A percentile compares a stretch with the other conserved stretches of the same genome.
Evolutionary conservation across 2,329 filamentous ascomycete genomes (phyloP).

Genomic region (Helicocarpus griseus): DNA sequence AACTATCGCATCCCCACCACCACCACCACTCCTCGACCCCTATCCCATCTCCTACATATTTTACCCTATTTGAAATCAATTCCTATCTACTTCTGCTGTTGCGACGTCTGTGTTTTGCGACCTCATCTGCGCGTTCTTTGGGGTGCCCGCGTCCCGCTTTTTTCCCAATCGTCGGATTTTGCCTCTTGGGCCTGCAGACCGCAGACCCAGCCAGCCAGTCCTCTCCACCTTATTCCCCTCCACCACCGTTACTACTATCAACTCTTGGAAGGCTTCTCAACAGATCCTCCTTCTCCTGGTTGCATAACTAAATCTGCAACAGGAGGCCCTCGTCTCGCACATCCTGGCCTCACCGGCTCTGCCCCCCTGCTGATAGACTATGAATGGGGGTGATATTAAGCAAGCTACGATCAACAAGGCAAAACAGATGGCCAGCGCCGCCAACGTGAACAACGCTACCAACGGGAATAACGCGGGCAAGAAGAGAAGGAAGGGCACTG

Average conservation of each 20-base stretch:
- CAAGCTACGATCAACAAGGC: constrained; percentile 57
- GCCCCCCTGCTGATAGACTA: constrained; percentile 27
- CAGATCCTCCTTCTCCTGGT: neutral
- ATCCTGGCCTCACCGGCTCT: constrained; percentile 9
- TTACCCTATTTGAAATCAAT: no score
- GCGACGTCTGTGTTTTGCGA: neutral
- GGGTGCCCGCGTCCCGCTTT: neutral
- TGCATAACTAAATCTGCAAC: constrained; percentile 1
- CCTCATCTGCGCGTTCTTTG: neutral
- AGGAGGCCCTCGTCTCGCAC: constrained; percentile 1
- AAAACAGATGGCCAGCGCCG: constrained; percentile 49
- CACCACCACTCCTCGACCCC: neutral
- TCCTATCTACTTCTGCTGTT: no score
- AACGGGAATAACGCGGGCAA: constrained; percentile 50
- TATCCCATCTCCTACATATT: no score
- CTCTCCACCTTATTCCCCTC: neutral
- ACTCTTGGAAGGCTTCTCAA: no score
- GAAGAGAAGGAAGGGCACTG: constrained; percentile 56
- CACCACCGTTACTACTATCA: no score
- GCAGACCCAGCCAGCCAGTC: neutral
- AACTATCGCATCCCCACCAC: no score
- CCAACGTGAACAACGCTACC: constrained; percentile 25
- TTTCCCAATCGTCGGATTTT: neutral
- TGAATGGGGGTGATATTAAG: constrained; percentile 56
- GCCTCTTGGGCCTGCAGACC: neutral